Base-by-base conservation (phyloP, 352 stramenopile species). In the Phytophthora pluvialis region DNA sequence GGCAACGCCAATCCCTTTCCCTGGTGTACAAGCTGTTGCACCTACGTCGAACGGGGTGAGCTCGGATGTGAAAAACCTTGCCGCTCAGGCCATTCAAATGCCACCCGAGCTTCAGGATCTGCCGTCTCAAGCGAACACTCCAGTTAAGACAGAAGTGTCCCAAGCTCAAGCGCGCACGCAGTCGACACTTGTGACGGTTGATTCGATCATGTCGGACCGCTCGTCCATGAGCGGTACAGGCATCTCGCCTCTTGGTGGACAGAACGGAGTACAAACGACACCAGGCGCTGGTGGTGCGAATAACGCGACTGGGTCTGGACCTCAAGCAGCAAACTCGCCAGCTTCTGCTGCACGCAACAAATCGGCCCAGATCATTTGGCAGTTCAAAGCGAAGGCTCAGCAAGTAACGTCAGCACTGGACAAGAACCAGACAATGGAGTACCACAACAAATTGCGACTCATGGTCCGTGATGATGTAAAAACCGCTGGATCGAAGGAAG, bases 401-500 rank as follows among this genome's bases (percentile, higher is more conserved):
- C 81, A 92, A 58, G 86, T 94, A 29, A 94, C 86, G 4, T 93
- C 84, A 35, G 81, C 83, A n/a, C 62, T 94, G 21, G 86, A 93
- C 47, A 82, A 90, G 45, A 87, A 86, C 21, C 83, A 91, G 51
- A 91, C 82, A 36, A 85, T 75, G 10, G 84, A 94, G 61, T 94
- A 94, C 51, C 83, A 94, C 63, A 91, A 92, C 71, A 93, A 93
- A 53, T 68, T 94, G 26, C 75, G 88, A 57, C 87, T 86, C 44
- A 94, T 94, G 81, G 89, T 87, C 18, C 82, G 77, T 18, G 84
- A 83, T 40, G 86, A 91, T 15, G 77, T 88, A 13, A 87, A 89
- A 63, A 91, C 75, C 28, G 70, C 75, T 7, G 84, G 82, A 36
- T 93, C 86, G 5, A 94, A 98, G 72, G 93, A 98, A 62, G 96